phyloP scores from a whole-genome alignment of 345 rosid species.

The Gynandropsis gynandra region DNA sequence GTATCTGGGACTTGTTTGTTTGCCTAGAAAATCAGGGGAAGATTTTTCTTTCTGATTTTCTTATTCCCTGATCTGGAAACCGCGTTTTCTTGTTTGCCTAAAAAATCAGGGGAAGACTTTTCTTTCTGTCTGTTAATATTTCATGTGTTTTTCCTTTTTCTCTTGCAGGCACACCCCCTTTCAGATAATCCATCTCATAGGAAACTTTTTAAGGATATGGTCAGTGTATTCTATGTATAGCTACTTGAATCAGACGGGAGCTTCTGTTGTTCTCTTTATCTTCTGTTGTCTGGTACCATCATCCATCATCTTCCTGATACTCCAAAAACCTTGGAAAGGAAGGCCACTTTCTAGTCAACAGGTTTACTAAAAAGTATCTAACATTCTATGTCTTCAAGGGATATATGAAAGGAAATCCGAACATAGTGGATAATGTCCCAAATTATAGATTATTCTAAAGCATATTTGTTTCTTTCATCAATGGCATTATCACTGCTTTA shows the following conservation, averaged over 20 bases:
- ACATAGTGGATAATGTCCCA: slow-evolving; percentile 8
- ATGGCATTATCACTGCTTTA: slow-evolving; percentile 83
- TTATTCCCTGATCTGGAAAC: background rate
- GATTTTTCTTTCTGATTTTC: background rate
- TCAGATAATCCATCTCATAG: slow-evolving; percentile 70
- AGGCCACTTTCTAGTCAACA: slow-evolving; percentile 81
- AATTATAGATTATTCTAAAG: slow-evolving; percentile 2
- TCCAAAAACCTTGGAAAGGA: slow-evolving; percentile 99
- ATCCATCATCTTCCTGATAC: slow-evolving; percentile 50
- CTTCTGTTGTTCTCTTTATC: slow-evolving; percentile 79
- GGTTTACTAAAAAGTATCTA: slow-evolving; percentile 34
- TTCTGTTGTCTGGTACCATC: slow-evolving; percentile 84
- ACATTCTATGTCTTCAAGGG: background rate
- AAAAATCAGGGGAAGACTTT: background rate
- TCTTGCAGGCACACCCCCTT: slow-evolving; percentile 65
- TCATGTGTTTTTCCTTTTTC: background rate
- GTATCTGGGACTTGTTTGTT: slow-evolving; percentile 8
- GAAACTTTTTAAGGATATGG: slow-evolving; percentile 90
- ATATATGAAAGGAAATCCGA: slow-evolving; percentile 8
- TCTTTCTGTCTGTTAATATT: background rate
- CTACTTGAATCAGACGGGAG: slow-evolving; percentile 72
- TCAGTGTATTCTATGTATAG: slow-evolving; percentile 83
- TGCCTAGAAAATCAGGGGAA: background rate
- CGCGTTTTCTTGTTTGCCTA: background rate
- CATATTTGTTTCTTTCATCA: slow-evolving; percentile 38